Percentiles rank a stretch among this genome's conserved stretches.
These are phyloP conservation scores for Nigrograna mackinnonii DNA, from an alignment of 2,329 filamentous ascomycete species.

Conservation along the genomic window DNA sequence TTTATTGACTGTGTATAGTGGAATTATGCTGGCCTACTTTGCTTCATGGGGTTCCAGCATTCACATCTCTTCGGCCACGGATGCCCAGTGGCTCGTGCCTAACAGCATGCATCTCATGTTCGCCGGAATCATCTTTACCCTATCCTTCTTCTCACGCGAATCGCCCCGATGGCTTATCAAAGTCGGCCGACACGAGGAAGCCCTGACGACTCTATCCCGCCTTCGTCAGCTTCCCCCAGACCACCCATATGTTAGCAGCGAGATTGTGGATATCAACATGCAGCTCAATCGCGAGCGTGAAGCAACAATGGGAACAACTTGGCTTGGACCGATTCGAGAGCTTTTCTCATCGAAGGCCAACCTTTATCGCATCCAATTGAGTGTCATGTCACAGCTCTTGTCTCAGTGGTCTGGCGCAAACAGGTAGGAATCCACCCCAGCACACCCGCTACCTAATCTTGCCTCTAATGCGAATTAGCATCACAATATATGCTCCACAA, in stretches of 20 bases:
- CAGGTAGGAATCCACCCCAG: constrained; percentile 69
- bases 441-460: constrained; percentile 59
- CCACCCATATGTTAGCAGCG: constrained; percentile 63
- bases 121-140: constrained; percentile 69
- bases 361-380: constrained; percentile 72
- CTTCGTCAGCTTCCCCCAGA: constrained; percentile 64
- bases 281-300: constrained; percentile 73
- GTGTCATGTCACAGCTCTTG: constrained; percentile 70
- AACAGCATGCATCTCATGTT: constrained; percentile 78
- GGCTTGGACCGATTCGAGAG: constrained; percentile 68
- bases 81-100: constrained; percentile 62
- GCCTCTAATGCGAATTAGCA: no score
- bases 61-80: constrained; percentile 52
- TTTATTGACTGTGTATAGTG: constrained; percentile 67
- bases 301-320: constrained; percentile 68
- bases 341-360: constrained; percentile 70
- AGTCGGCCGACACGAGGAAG: constrained; percentile 62
- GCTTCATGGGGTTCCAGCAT: constrained; percentile 61
- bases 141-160: constrained; percentile 71
- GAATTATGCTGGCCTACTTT: constrained; percentile 80
- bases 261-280: constrained; percentile 67
- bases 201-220: constrained; percentile 57
- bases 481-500: constrained; percentile 68
- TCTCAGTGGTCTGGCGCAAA: constrained; percentile 75
- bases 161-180: constrained; percentile 74